These are phyloP conservation scores for Xanthoconium stramineum DNA, from an alignment of 768 basidiomycete genomes.

Conservation along the genomic window DNA sequence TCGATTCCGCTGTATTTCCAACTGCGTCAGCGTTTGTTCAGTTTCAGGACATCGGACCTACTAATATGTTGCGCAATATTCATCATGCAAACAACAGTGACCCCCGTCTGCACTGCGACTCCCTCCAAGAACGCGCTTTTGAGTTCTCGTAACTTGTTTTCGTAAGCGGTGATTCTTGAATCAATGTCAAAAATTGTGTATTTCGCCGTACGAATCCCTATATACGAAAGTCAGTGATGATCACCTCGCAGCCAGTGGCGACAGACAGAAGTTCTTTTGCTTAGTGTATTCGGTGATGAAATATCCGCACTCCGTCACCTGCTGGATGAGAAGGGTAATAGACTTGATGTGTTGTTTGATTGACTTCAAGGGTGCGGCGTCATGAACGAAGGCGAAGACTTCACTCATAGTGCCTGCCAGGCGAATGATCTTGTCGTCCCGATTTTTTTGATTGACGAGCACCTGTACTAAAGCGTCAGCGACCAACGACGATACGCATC, in stretches of 20 bases:
- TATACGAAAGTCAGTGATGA: not conserved
- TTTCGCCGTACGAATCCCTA: not conserved
- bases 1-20: not conserved
- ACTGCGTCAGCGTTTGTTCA: not conserved
- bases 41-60: not conserved
- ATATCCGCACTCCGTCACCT: too few species aligned
- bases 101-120: too few species aligned
- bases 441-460: not conserved
- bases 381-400: not conserved
- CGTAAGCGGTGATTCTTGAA: not conserved
- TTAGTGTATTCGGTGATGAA: not conserved
- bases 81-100: too few species aligned
- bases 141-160: not conserved
- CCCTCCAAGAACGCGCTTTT: not conserved
- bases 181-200: not conserved
- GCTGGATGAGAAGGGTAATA: too few species aligned
- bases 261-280: not conserved
- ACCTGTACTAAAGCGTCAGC: not conserved
- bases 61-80: not conserved
- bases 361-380: not conserved
- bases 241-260: not conserved
- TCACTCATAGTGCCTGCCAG: not conserved
- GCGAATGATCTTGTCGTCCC: not conserved
- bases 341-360: not conserved
- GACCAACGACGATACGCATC: not conserved